Conservation (phyloP, 257 asterid genomes). For the Craterostigma plantagineum region DNA sequence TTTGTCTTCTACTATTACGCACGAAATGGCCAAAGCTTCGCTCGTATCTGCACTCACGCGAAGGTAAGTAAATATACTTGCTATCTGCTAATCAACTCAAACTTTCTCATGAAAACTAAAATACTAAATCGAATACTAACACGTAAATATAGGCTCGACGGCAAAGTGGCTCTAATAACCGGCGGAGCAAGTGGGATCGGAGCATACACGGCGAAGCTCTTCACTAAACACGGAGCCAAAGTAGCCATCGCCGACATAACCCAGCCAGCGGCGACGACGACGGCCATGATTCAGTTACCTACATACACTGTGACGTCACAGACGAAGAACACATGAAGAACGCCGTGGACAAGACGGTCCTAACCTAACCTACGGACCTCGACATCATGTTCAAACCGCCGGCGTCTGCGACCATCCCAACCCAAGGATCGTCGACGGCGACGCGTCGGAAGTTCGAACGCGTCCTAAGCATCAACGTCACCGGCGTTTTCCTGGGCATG, state of each 20-base stretch:
- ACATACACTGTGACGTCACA: slow-evolving; percentile 30
- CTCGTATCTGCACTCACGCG: too few relatives aligned
- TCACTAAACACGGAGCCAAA: slow-evolving; percentile 27
- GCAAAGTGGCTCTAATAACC: slow-evolving; percentile 32
- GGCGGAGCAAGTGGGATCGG: slow-evolving; percentile 55
- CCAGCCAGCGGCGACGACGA: too few relatives aligned
- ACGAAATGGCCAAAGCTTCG: too few relatives aligned
- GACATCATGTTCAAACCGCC: slow-evolving; percentile 30
- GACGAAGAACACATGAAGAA: slow-evolving; percentile 13
- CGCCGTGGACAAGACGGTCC: slow-evolving; percentile 13
- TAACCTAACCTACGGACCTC: slow-evolving; percentile 19
- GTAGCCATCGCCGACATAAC: slow-evolving; percentile 22
- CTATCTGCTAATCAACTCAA: too few relatives aligned
- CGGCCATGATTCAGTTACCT: neutral
- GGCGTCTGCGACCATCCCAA: slow-evolving; percentile 12
- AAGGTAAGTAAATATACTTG: too few relatives aligned
- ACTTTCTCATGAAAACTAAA: too few relatives aligned
- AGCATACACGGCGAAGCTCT: slow-evolving; percentile 21
- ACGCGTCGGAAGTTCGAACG: slow-evolving; percentile 25
- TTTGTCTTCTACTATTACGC: too few relatives aligned
- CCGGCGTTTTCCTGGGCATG: slow-evolving; percentile 49
- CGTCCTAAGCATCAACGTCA: slow-evolving; percentile 56
- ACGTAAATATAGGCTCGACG: too few relatives aligned
- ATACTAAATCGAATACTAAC: too few relatives aligned
- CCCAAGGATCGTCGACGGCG: slow-evolving; percentile 3